A percentile compares a stretch with the other conserved stretches of the same genome.
phyloP scores from a whole-genome alignment of 768 basidiomycete genomes.

The Pholiota molesta region DNA sequence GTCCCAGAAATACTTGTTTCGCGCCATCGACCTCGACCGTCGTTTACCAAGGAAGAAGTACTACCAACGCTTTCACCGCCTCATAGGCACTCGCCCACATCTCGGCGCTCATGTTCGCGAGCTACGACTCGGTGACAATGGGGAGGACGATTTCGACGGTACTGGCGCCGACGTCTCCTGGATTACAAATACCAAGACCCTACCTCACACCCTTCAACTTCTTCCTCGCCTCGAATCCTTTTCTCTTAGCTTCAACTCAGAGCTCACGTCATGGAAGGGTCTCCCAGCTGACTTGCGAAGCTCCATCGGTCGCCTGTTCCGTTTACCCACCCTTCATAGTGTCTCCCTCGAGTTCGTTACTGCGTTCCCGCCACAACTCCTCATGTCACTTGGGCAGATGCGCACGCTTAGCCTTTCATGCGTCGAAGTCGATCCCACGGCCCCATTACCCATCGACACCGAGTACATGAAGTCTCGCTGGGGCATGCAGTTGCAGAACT shows the following conservation, averaged over 20 bases:
- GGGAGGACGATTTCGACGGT: slow-evolving; percentile 18
- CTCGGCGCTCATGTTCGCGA: slow-evolving; percentile 22
- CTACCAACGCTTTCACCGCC: slow-evolving; percentile 21
- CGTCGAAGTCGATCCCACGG: slow-evolving; percentile 19
- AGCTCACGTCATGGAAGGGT: slow-evolving; percentile 19
- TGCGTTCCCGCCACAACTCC: slow-evolving; percentile 15
- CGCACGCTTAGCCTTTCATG: slow-evolving; percentile 20
- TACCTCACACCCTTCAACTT: slow-evolving; percentile 17
- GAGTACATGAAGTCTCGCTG: neutral
- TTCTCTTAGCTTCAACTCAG: slow-evolving; percentile 24
- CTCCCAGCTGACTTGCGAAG: slow-evolving; percentile 14
- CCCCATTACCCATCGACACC: neutral
- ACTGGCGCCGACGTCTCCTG: slow-evolving; percentile 6
- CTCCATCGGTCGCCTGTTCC: slow-evolving; percentile 14
- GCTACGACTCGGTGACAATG: slow-evolving; percentile 24
- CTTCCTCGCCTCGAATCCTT: slow-evolving; percentile 20
- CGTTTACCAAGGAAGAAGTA: slow-evolving; percentile 16
- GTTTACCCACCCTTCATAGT: slow-evolving; percentile 13
- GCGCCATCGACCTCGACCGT: slow-evolving; percentile 19
- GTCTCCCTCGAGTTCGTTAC: slow-evolving; percentile 24
- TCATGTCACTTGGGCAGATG: slow-evolving; percentile 14
- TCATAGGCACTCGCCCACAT: slow-evolving; percentile 19
- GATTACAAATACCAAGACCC: slow-evolving; percentile 8
- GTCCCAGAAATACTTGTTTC: slow-evolving; percentile 23
- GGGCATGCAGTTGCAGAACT: slow-evolving; percentile 7